These are phyloP conservation scores for Capsicum rhomboideum DNA, from an alignment of 257 asterid species.

Conservation along the genomic window DNA sequence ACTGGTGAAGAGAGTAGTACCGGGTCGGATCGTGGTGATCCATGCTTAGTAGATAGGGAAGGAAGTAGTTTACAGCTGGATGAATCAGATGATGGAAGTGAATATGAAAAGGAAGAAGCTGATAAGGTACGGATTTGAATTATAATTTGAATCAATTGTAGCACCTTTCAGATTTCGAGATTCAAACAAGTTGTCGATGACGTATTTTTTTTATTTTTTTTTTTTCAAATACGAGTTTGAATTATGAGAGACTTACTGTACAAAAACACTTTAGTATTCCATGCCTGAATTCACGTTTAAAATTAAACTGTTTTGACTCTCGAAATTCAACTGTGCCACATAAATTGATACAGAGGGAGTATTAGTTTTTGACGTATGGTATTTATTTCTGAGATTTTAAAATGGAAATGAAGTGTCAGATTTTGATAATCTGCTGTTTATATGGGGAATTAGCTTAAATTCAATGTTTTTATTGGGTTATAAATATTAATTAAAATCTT, in stretches of 20 bases:
- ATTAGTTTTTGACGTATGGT: neutral
- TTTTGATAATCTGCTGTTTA: neutral
- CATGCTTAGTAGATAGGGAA: conserved; percentile 11
- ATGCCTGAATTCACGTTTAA: too few species aligned
- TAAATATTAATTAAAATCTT: neutral
- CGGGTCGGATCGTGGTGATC: conserved; percentile 23
- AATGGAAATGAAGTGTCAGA: neutral
- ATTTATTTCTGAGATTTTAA: neutral
- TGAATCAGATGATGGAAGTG: conserved; percentile 21
- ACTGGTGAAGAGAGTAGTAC: conserved; percentile 3
- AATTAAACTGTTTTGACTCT: too few species aligned
- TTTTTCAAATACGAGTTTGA: too few species aligned
- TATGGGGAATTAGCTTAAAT: neutral
- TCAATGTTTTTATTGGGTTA: neutral
- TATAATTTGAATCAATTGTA: neutral
- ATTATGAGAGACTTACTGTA: too few species aligned
- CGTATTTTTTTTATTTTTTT: too few species aligned
- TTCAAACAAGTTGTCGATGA: too few species aligned
- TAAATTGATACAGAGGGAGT: neutral
- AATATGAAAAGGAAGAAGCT: conserved; percentile 16
- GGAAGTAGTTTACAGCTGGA: conserved; percentile 7
- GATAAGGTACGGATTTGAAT: conserved; percentile 30
- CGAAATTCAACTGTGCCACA: too few species aligned
- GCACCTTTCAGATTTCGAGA: too few species aligned
- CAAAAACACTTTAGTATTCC: too few species aligned